Conservation (phyloP, 1,284 basidiomycete genomes). For the Leccinum pallidistipes region DNA sequence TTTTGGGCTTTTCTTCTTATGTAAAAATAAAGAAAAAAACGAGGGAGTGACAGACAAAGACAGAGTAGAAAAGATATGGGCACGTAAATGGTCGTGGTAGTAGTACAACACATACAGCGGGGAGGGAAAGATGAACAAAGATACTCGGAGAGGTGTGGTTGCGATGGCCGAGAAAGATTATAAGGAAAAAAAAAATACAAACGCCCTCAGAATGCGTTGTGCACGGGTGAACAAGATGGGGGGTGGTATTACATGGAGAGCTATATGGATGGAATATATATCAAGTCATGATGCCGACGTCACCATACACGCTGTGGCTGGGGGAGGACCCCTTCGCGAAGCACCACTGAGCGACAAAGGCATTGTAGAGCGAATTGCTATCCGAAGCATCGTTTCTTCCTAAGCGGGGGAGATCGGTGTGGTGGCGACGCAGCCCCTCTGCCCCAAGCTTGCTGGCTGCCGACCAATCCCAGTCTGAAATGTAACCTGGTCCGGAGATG, state of each 20-base stretch:
- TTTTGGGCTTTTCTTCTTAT: neutral
- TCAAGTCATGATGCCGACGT: conserved; percentile 23
- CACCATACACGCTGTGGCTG: conserved; percentile 8
- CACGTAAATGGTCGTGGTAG: neutral
- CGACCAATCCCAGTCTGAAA: conserved; percentile 28
- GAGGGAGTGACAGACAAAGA: neutral
- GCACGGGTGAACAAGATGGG: neutral
- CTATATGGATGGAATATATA: neutral
- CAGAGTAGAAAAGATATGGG: neutral
- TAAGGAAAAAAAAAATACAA: neutral
- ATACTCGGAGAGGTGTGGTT: neutral
- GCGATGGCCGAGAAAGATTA: neutral
- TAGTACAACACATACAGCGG: conserved; percentile 1
- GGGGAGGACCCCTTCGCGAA: conserved; percentile 49
- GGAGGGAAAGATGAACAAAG: neutral
- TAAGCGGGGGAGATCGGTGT: neutral
- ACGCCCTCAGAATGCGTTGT: neutral
- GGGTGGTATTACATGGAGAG: conserved; percentile 4
- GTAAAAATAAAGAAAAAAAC: neutral
- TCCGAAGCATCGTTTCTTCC: neutral
- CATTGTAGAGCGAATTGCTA: conserved; percentile 51
- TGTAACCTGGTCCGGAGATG: neutral
- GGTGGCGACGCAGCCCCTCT: neutral
- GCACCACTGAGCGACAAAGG: conserved; percentile 68
- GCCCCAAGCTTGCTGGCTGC: neutral